phyloP scores from a whole-genome alignment of 192 early-diverging fungal genomes.

The Thamnidium elegans region DNA sequence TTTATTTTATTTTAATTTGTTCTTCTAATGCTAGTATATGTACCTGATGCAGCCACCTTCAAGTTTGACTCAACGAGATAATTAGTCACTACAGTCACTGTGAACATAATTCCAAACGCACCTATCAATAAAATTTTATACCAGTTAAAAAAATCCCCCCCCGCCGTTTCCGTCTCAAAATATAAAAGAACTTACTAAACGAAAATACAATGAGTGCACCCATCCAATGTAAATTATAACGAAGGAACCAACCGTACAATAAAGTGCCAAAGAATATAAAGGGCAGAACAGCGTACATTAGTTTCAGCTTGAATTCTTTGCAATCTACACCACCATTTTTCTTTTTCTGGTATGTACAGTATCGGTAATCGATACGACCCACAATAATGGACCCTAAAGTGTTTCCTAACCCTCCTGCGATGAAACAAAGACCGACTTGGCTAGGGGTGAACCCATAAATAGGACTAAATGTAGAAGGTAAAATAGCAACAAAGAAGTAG shows the following conservation, averaged over 20 bases:
- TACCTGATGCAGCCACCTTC: slow-evolving; percentile 19
- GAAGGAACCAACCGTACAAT: slow-evolving; percentile 26
- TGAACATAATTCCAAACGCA: slow-evolving; percentile 17
- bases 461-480: slow-evolving; percentile 41
- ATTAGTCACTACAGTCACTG: slow-evolving; percentile 18
- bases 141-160: background rate
- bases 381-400: slow-evolving; percentile 39
- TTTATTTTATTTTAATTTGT: too few relatives aligned
- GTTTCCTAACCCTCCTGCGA: slow-evolving; percentile 47
- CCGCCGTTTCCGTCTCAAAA: too few relatives aligned
- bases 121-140: slow-evolving; percentile 9
- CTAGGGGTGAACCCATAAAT: slow-evolving; percentile 44
- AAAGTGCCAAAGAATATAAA: slow-evolving; percentile 13
- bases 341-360: background rate
- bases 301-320: slow-evolving; percentile 15
- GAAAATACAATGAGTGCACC: slow-evolving; percentile 1
- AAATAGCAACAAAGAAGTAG: slow-evolving; percentile 43
- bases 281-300: slow-evolving; percentile 15
- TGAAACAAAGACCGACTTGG: slow-evolving; percentile 44
- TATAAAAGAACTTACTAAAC: slow-evolving; percentile 11
- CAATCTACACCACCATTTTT: background rate
- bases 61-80: slow-evolving; percentile 20
- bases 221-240: slow-evolving; percentile 8
- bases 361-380: slow-evolving; percentile 22
- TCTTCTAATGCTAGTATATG: background rate